Base-by-base conservation (phyloP, 805 yeast genomes). In the Schizosaccharomyces cryophilus region DNA sequence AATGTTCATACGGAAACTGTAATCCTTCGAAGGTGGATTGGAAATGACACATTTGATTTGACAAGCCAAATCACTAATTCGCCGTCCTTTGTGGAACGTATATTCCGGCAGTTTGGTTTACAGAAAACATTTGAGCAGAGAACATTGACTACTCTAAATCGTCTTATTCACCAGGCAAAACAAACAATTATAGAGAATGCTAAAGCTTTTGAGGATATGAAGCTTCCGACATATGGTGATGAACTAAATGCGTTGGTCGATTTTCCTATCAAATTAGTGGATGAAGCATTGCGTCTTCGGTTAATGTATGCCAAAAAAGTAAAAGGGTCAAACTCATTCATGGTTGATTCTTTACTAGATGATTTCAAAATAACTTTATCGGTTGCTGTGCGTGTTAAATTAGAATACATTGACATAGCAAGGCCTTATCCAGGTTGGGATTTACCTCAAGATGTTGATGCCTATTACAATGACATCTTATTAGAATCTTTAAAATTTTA, bases 321-420 rank as follows among this genome's bases (percentile, higher is more conserved):
- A 58, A 80, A 78, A 61, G 85, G 84, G 66, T 95, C 96, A 1
- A 88, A 96, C 0, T 80, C 89, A 81, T 85, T 87, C 88, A 86
- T 88, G 83, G 86, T 93, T 66, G 98, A 93, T 70, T 96, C 90
- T 71, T 84, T 87, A 78, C 79, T 90, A 63, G 88, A 81, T 59
- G 95, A 87, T 69, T 84, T 90, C 69, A 82, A 82, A 65, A 77
- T 83, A 1, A 87, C 87, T 68, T 78, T 90, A 62, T 77, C 79
- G 59, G 74, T 88, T 42, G 89, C 95, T 0, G 75, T 87, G 19
- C 84, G 81, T 65, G 79, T 88, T 59, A 83, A 87, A 68, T 80
- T 78, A 62, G 81, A 87, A 0, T 78, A 84, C 56, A 72, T 76
- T 31, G 83, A 79, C 59, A 84, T 77, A 72, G 66, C 73, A 1